Conservation (phyloP, 805 yeast species). For the Candida verbasci region DNA sequence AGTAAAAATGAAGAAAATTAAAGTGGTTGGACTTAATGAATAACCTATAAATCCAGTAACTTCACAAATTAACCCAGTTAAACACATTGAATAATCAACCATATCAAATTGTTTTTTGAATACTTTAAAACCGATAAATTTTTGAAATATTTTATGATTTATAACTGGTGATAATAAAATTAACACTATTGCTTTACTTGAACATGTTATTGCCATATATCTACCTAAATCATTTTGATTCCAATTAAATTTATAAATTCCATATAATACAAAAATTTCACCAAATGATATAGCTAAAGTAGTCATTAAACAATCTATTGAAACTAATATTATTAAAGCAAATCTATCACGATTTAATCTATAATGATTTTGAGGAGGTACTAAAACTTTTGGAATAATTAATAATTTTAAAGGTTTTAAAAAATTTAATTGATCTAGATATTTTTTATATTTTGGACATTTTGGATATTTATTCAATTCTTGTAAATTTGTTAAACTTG, state of each 20-base stretch:
- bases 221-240: constrained; percentile 50
- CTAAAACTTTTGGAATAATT: constrained; percentile 45
- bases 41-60: constrained; percentile 31
- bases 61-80: constrained; percentile 36
- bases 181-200: constrained; percentile 45
- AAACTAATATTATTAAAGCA: constrained; percentile 46
- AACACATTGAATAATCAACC: constrained; percentile 40
- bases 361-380: constrained; percentile 13
- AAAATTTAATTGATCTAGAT: constrained; percentile 15
- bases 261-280: constrained; percentile 45
- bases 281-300: constrained; percentile 33
- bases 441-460: constrained; percentile 1
- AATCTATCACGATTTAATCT: constrained; percentile 18
- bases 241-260: constrained; percentile 53
- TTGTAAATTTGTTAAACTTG: constrained; percentile 12
- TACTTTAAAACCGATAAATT: constrained; percentile 23
- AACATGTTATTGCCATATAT: constrained; percentile 48
- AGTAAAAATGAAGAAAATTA: constrained; percentile 27
- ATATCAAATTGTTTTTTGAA: constrained; percentile 46
- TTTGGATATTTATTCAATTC: constrained; percentile 1
- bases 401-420: constrained; percentile 50
- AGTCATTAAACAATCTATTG: constrained; percentile 38
- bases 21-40: constrained; percentile 24
- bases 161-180: constrained; percentile 49
- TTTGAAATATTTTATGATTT: constrained; percentile 32